A percentile compares a stretch with the other conserved stretches of the same genome.
phyloP scores from a whole-genome alignment of 2,329 filamentous ascomycete genomes.

The Elsinoe necatrix region DNA sequence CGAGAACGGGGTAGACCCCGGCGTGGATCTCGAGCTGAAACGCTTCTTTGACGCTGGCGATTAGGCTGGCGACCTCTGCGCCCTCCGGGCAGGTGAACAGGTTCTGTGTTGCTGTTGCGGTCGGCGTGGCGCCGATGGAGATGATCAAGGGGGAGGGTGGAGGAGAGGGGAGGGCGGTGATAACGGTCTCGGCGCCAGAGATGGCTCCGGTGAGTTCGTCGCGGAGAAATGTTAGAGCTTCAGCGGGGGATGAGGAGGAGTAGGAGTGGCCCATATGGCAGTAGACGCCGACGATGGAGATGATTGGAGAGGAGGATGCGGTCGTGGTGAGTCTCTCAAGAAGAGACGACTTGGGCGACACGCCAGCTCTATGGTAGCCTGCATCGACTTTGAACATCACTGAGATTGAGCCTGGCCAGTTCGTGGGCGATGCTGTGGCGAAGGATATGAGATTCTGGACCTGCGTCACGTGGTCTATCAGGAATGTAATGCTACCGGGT shows the following conservation, averaged over 20 bases:
- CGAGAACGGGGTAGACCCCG: slow-evolving; percentile 66
- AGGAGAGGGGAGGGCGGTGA: slow-evolving; percentile 23
- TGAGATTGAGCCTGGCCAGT: slow-evolving; percentile 40
- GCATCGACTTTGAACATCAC: slow-evolving; percentile 70
- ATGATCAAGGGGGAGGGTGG: slow-evolving; percentile 40
- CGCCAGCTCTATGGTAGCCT: slow-evolving; percentile 62
- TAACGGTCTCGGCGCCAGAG: slow-evolving; percentile 34
- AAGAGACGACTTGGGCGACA: slow-evolving; percentile 43
- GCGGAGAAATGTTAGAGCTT: slow-evolving; percentile 52
- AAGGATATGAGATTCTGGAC: slow-evolving; percentile 43
- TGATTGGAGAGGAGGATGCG: slow-evolving; percentile 37
- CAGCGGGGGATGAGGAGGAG: slow-evolving; percentile 42
- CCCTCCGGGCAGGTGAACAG: slow-evolving; percentile 34
- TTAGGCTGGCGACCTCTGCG: slow-evolving; percentile 28
- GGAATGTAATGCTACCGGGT: slow-evolving; percentile 49
- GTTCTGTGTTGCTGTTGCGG: slow-evolving; percentile 58
- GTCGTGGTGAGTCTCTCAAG: slow-evolving; percentile 43
- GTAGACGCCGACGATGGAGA: slow-evolving; percentile 57
- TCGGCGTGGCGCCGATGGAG: slow-evolving; percentile 70
- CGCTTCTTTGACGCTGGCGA: slow-evolving; percentile 31
- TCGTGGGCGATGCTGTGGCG: slow-evolving; percentile 22
- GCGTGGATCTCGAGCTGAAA: slow-evolving; percentile 60
- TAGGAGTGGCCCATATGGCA: slow-evolving; percentile 68
- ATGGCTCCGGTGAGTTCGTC: slow-evolving; percentile 51
- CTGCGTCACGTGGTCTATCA: slow-evolving; percentile 62